phyloP scores from a whole-genome alignment of 768 basidiomycete genomes.

The Leccinum truebloodii region DNA sequence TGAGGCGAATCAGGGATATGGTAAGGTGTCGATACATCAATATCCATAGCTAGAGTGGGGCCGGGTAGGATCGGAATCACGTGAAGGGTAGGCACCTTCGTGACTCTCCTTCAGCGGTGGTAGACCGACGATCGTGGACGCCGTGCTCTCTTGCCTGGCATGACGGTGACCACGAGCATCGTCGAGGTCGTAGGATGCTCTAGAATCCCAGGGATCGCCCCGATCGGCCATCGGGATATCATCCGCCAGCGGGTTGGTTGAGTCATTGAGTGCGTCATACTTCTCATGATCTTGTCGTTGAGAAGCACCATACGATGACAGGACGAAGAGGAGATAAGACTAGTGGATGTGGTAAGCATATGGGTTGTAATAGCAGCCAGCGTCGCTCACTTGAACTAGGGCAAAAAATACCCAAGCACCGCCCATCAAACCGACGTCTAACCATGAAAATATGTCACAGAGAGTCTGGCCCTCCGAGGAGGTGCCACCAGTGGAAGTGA shows the following conservation, averaged over 20 bases:
- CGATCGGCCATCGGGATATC: constrained; percentile 69
- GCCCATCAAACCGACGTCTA: constrained; percentile 88
- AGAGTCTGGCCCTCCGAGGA: constrained; percentile 63
- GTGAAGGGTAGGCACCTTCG: constrained; percentile 28
- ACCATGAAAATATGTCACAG: constrained; percentile 92
- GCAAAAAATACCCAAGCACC: constrained; percentile 82
- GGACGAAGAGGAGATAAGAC: constrained; percentile 50
- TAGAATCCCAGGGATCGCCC: constrained; percentile 69
- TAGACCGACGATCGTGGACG: constrained; percentile 54
- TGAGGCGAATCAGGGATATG: constrained; percentile 1
- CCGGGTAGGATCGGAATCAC: constrained; percentile 33
- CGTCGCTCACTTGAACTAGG: constrained; percentile 65
- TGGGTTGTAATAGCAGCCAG: background rate
- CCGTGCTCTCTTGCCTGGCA: constrained; percentile 56
- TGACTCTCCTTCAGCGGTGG: constrained; percentile 49
- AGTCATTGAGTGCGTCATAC: constrained; percentile 72
- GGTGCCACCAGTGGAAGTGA: constrained; percentile 36
- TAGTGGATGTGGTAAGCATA: constrained; percentile 27
- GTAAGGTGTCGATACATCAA: constrained; percentile 11
- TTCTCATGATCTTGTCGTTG: constrained; percentile 82
- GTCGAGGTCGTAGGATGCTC: constrained; percentile 47
- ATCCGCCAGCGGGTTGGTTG: constrained; percentile 49
- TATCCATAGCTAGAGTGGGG: constrained; percentile 49
- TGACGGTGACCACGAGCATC: constrained; percentile 46
- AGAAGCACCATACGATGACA: constrained; percentile 64